Evolutionary conservation across 1,284 basidiomycete species (phyloP).

Genomic region (Pyrrhoderma lamaoense): DNA sequence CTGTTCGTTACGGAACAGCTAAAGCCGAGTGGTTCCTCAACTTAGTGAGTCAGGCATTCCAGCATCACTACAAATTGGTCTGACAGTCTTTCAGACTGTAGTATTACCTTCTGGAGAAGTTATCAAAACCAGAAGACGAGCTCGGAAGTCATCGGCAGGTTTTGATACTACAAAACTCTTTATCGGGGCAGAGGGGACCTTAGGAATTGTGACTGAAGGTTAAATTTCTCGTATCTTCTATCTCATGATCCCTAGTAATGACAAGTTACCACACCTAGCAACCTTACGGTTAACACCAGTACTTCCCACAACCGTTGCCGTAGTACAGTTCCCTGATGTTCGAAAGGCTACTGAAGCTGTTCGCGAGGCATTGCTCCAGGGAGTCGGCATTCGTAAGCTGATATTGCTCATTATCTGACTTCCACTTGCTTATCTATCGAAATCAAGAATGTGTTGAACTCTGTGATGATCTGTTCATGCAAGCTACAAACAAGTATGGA

Average conservation of each 20-base stretch:
- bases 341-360: conserved; percentile 67
- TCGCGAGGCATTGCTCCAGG: conserved; percentile 67
- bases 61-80: too few species aligned
- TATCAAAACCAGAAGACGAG: conserved; percentile 84
- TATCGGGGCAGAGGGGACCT: conserved; percentile 90
- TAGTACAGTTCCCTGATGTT: conserved; percentile 63
- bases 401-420: neutral
- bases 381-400: conserved; percentile 57
- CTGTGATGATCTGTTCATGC: conserved; percentile 65
- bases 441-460: conserved; percentile 68
- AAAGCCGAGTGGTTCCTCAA: conserved; percentile 83
- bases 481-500: conserved; percentile 60
- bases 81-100: conserved; percentile 64
- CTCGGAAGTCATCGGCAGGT: conserved; percentile 86
- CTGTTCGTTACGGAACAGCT: conserved; percentile 83
- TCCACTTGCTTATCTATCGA: neutral
- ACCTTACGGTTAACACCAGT: conserved; percentile 77
- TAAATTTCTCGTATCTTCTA: neutral
- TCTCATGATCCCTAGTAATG: neutral
- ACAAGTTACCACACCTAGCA: conserved; percentile 31
- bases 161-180: conserved; percentile 90
- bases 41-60: neutral
- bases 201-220: conserved; percentile 91
- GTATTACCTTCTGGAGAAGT: conserved; percentile 88
- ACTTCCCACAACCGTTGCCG: conserved; percentile 68